Percentiles rank a stretch among this genome's conserved stretches.
Conservation (phyloP, 2,329 filamentous ascomycete genomes). For the Pestalotiopsis sp. region DNA sequence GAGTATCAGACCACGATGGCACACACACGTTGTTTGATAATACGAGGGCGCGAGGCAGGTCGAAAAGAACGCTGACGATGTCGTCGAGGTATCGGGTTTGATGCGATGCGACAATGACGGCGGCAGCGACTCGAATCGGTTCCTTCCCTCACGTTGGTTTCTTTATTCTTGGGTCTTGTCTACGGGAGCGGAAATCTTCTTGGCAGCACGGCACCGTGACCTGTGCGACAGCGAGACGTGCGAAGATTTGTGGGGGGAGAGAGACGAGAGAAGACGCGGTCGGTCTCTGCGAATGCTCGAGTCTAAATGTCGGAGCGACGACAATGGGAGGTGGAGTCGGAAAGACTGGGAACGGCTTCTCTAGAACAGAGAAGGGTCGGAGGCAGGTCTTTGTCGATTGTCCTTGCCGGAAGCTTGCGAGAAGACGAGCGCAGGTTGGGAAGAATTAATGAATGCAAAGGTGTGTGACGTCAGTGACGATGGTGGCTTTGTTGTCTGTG, state of each 20-base stretch:
- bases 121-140: slow-evolving; percentile 25
- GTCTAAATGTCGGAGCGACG: slow-evolving; percentile 9
- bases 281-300: slow-evolving; percentile 1
- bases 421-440: slow-evolving; percentile 2
- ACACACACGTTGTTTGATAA: slow-evolving; percentile 25
- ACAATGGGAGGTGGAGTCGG: not conserved
- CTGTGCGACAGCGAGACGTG: slow-evolving; percentile 26
- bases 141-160: slow-evolving; percentile 21
- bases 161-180: slow-evolving; percentile 27
- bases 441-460: slow-evolving; percentile 10
- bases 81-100: slow-evolving; percentile 26
- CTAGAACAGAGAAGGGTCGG: not conserved
- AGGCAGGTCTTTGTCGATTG: slow-evolving; percentile 1
- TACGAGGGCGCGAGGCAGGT: slow-evolving; percentile 29
- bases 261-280: not conserved
- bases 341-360: slow-evolving; percentile 11
- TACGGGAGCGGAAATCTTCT: slow-evolving; percentile 26
- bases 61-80: slow-evolving; percentile 29
- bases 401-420: not conserved
- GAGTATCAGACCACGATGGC: slow-evolving; percentile 29
- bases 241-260: slow-evolving; percentile 1
- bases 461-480: slow-evolving; percentile 20
- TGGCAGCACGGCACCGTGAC: slow-evolving; percentile 36
- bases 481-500: slow-evolving; percentile 15
- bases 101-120: slow-evolving; percentile 30